Conservation (phyloP, 495 filamentous ascomycete species). For the Aspergillus panamensis region DNA sequence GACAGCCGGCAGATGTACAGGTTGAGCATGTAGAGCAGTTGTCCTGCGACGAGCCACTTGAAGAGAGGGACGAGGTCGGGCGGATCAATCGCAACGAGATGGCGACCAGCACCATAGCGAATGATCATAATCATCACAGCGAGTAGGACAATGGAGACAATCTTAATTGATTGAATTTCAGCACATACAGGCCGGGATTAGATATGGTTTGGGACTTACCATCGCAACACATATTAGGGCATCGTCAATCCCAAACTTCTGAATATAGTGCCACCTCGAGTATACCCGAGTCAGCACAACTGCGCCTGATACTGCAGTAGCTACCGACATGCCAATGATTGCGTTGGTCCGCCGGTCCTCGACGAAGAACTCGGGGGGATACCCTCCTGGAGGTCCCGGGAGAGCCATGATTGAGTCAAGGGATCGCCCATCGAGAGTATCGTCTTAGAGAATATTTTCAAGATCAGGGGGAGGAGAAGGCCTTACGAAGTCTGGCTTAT, state of each 20-base stretch:
- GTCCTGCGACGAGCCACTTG: slow-evolving; percentile 11
- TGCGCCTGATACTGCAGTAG: neutral
- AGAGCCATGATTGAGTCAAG: neutral
- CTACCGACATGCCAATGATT: slow-evolving; percentile 2
- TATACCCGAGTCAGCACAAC: slow-evolving; percentile 8
- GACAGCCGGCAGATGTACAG: slow-evolving; percentile 24
- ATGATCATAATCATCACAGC: slow-evolving; percentile 2
- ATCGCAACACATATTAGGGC: slow-evolving; percentile 5
- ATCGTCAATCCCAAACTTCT: slow-evolving; percentile 9
- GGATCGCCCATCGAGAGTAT: neutral
- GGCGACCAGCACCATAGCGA: neutral
- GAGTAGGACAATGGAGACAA: neutral
- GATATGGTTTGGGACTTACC: neutral
- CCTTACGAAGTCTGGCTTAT: neutral
- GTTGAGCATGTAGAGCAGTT: slow-evolving; percentile 22
- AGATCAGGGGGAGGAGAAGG: neutral
- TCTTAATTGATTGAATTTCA: neutral
- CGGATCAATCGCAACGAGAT: neutral
- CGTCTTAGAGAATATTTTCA: no score
- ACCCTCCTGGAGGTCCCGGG: neutral
- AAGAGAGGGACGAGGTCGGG: neutral
- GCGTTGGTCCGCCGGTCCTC: slow-evolving; percentile 5
- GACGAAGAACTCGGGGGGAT: slow-evolving; percentile 5
- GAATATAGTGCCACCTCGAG: slow-evolving; percentile 2
- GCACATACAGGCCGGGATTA: neutral